Evolutionary conservation across 2,329 filamentous ascomycete genomes (phyloP).

Genomic region (Rhynchosporium secalis): DNA sequence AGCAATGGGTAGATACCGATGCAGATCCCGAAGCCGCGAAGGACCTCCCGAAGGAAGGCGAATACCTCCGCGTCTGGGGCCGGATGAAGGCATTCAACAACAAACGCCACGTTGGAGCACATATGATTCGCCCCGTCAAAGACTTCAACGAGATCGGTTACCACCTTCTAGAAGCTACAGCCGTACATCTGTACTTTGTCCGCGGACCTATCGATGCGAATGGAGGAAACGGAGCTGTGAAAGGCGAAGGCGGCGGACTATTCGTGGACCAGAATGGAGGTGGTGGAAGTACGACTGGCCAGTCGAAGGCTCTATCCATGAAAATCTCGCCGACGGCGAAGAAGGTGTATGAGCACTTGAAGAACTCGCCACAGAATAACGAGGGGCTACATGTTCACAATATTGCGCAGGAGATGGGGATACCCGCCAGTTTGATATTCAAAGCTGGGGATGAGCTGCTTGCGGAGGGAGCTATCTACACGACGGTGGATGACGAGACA

Average conservation of each 20-base stretch:
- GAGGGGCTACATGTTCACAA: conserved; percentile 82
- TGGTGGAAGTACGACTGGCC: conserved; percentile 35
- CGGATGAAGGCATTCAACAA: conserved; percentile 80
- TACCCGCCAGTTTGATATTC: conserved; percentile 70
- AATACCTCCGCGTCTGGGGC: conserved; percentile 84
- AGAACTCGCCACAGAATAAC: conserved; percentile 66
- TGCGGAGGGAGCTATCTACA: conserved; percentile 74
- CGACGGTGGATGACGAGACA: conserved; percentile 89
- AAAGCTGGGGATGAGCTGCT: conserved; percentile 81
- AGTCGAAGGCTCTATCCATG: conserved; percentile 41
- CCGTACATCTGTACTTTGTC: conserved; percentile 82
- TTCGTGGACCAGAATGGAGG: conserved; percentile 42
- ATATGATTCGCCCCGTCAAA: conserved; percentile 75
- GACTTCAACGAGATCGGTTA: conserved; percentile 93
- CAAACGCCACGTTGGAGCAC: conserved; percentile 77
- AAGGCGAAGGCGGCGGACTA: conserved; percentile 39
- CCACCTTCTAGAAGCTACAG: conserved; percentile 86
- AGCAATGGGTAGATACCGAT: conserved; percentile 69
- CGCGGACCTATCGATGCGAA: conserved; percentile 55
- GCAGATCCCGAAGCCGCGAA: conserved; percentile 46
- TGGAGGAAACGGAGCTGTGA: conserved; percentile 34
- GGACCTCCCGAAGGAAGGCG: conserved; percentile 63
- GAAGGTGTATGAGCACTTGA: conserved; percentile 71
- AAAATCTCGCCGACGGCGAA: conserved; percentile 56
- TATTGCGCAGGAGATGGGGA: conserved; percentile 64